Evolutionary conservation across 345 rosid genomes (phyloP).

Genomic region (Brassica incana): DNA sequence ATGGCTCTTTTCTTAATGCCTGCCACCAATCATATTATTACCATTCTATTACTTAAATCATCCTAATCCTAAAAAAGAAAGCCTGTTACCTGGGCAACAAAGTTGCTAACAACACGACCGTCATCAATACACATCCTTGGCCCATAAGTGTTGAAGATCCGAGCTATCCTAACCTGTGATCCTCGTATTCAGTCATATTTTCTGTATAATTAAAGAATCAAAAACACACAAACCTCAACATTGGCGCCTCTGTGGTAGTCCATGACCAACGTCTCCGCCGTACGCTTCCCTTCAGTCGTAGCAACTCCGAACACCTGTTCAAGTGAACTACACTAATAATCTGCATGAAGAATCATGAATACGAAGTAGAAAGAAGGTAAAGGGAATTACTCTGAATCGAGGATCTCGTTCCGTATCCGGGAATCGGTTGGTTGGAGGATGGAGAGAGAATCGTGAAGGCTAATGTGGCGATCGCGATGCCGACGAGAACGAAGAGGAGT

Average conservation of each 20-base stretch:
- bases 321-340: too few species aligned
- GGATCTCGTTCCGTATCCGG: too few species aligned
- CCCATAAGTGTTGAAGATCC: constrained; percentile 93
- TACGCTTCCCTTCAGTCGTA: constrained; percentile 98
- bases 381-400: too few species aligned
- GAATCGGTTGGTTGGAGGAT: too few species aligned
- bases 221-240: constrained; percentile 61
- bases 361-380: too few species aligned
- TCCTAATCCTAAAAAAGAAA: neutral
- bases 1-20: constrained; percentile 94
- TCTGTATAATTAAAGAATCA: neutral
- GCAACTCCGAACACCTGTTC: constrained; percentile 96
- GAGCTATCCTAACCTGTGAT: constrained; percentile 97
- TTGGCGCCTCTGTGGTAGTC: constrained; percentile 94
- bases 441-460: constrained; percentile 45
- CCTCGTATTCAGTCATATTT: constrained; percentile 14
- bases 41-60: neutral
- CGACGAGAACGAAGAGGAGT: constrained; percentile 72
- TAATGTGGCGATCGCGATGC: constrained; percentile 82
- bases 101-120: constrained; percentile 98
- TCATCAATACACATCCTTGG: constrained; percentile 99
- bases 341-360: too few species aligned
- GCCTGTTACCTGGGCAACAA: constrained; percentile 76
- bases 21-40: constrained; percentile 12
- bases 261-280: constrained; percentile 97